phyloP scores from a whole-genome alignment of 2,329 filamentous ascomycete genomes.

The Pseudocercospora crystallina region DNA sequence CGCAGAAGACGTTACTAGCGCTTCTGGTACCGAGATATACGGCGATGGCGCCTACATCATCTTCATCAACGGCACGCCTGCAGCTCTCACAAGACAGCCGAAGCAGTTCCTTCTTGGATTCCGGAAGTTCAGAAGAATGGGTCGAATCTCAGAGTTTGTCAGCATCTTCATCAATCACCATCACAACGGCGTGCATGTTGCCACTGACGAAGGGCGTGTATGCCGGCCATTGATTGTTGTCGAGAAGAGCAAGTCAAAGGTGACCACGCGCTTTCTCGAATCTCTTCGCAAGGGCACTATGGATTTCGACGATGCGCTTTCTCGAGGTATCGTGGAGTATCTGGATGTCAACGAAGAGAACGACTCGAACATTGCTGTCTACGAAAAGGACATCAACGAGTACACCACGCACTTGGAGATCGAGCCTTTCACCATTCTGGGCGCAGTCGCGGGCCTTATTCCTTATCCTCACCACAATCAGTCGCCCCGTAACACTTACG shows the following conservation, averaged over 20 bases:
- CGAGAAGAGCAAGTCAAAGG: conserved; percentile 78
- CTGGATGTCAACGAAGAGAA: conserved; percentile 98
- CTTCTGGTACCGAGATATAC: conserved; percentile 85
- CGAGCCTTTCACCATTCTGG: conserved; percentile 94
- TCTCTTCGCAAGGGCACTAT: conserved; percentile 79
- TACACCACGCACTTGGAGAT: conserved; percentile 94
- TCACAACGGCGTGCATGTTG: conserved; percentile 49
- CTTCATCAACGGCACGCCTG: conserved; percentile 92
- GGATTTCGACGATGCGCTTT: conserved; percentile 92
- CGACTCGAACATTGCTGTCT: conserved; percentile 87
- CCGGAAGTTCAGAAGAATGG: conserved; percentile 80
- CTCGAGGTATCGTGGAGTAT: conserved; percentile 88
- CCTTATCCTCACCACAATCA: conserved; percentile 99
- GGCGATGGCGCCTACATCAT: conserved; percentile 81
- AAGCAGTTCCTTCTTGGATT: conserved; percentile 85
- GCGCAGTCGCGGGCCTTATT: conserved; percentile 92
- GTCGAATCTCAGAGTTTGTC: conserved; percentile 92
- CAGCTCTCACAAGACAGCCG: conserved; percentile 80
- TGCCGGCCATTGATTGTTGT: conserved; percentile 95
- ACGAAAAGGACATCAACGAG: conserved; percentile 78
- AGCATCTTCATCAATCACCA: conserved; percentile 39
- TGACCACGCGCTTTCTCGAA: conserved; percentile 75
- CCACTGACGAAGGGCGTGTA: conserved; percentile 94
- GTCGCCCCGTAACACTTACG: conserved; percentile 97
- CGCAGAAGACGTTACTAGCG: conserved; percentile 74